Conservation (phyloP, 345 rosid species). For the Ailanthus altissimus region DNA sequence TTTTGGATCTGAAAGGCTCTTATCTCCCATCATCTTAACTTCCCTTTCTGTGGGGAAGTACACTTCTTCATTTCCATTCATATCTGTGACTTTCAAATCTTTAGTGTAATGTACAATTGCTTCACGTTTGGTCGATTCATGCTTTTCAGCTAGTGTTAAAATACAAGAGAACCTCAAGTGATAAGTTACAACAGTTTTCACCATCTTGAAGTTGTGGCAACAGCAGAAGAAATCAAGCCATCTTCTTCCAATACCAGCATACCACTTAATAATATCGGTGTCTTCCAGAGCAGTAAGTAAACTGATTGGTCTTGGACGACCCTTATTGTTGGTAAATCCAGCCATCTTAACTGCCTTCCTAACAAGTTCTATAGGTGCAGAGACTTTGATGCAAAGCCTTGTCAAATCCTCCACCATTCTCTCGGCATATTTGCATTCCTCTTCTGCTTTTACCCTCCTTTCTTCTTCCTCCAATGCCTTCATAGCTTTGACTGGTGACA, state of each 20-base stretch:
- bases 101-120: constrained; percentile 78
- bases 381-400: constrained; percentile 71
- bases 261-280: constrained; percentile 90
- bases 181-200: constrained; percentile 75
- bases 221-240: constrained; percentile 96
- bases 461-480: constrained; percentile 68
- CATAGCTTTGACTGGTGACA: constrained; percentile 60
- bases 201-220: constrained; percentile 85
- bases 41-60: constrained; percentile 80
- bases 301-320: constrained; percentile 82
- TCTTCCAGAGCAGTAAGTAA: constrained; percentile 73
- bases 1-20: constrained; percentile 71
- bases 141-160: constrained; percentile 87
- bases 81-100: constrained; percentile 62
- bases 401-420: constrained; percentile 74
- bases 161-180: constrained; percentile 93
- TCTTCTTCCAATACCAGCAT: constrained; percentile 81
- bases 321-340: constrained; percentile 88
- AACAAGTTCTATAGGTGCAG: constrained; percentile 79
- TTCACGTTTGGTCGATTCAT: constrained; percentile 80
- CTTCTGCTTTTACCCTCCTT: constrained; percentile 60
- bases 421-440: constrained; percentile 64
- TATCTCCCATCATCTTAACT: constrained; percentile 95
- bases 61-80: constrained; percentile 51
- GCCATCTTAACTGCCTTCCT: constrained; percentile 80